Evolutionary conservation across 202 grass and related monocot species (phyloP).

Genomic region (Miscanthus sacchariflorus): DNA sequence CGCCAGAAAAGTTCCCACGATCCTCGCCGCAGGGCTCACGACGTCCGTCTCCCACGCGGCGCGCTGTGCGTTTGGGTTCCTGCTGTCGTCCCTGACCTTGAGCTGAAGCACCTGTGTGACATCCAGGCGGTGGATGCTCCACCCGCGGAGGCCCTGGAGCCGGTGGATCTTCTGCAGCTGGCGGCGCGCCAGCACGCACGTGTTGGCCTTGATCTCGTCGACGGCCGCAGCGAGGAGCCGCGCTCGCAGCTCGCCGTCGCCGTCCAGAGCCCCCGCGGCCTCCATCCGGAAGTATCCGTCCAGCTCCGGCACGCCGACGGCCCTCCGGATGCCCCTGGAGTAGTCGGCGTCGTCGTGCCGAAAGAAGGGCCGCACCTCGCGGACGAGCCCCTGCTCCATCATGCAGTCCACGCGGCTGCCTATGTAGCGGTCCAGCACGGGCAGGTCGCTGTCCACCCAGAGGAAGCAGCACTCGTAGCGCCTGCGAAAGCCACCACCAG

Average conservation of each 20-base stretch:
- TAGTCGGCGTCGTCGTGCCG: constrained; percentile 54
- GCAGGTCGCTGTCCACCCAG: constrained; percentile 79
- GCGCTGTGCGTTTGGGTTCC: not conserved
- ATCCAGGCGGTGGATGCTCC: constrained; percentile 54
- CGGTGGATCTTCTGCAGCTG: constrained; percentile 78
- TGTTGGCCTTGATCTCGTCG: constrained; percentile 86
- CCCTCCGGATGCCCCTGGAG: constrained; percentile 63
- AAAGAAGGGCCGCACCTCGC: constrained; percentile 70
- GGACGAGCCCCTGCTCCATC: constrained; percentile 60
- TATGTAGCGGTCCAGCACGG: constrained; percentile 65
- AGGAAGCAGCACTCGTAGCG: constrained; percentile 75
- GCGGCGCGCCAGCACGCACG: constrained; percentile 58
- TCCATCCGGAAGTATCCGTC: constrained; percentile 63
- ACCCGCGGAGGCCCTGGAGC: constrained; percentile 35
- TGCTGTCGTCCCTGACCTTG: not conserved
- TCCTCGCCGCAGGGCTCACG: constrained; percentile 7
- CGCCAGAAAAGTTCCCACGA: constrained; percentile 37
- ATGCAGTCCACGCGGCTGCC: constrained; percentile 75
- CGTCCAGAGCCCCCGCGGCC: not conserved
- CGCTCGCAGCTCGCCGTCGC: constrained; percentile 34
- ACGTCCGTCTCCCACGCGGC: constrained; percentile 57
- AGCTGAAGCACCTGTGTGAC: constrained; percentile 47
- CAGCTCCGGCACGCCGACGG: constrained; percentile 86
- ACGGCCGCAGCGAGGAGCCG: constrained; percentile 63
- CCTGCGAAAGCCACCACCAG: constrained; percentile 41